A percentile compares a stretch with the other conserved stretches of the same genome.
These are phyloP conservation scores for Eucalyptus shirleyi DNA, from an alignment of 345 rosid species.

Conservation along the genomic window DNA sequence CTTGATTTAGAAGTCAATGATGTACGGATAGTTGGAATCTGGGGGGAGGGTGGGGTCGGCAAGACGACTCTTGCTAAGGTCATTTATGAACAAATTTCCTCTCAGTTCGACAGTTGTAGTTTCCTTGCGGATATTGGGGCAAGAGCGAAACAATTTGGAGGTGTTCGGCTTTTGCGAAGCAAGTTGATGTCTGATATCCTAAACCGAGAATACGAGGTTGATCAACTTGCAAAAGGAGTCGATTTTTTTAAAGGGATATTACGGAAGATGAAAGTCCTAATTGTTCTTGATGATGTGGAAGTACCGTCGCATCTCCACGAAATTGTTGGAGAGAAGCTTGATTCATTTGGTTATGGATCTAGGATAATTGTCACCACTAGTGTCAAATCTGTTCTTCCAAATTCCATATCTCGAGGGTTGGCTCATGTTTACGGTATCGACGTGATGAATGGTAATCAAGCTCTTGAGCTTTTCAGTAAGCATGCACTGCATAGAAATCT, in stretches of 20 bases:
- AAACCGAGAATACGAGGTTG: neutral
- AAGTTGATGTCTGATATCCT: neutral
- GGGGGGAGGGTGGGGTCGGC: neutral
- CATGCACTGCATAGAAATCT: accelerated
- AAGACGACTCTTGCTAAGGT: neutral
- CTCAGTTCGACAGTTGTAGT: neutral
- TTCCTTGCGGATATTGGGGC: neutral
- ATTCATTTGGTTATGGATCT: neutral
- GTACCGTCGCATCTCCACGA: accelerated
- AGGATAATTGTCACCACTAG: neutral
- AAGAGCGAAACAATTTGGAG: neutral
- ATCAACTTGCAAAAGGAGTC: neutral
- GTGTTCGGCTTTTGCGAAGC: neutral
- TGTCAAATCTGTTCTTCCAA: accelerated
- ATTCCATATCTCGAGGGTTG: no score
- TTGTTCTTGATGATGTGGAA: neutral
- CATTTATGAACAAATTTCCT: neutral
- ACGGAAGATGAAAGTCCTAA: neutral
- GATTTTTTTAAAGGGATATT: neutral
- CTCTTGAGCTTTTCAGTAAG: no score
- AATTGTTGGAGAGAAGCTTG: neutral
- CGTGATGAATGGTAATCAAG: accelerated
- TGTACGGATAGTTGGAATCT: neutral
- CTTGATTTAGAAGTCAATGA: neutral
- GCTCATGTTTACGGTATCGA: no score